Conservation (phyloP, 2,329 filamentous ascomycete species). For the Domatiomyces catenatus region DNA sequence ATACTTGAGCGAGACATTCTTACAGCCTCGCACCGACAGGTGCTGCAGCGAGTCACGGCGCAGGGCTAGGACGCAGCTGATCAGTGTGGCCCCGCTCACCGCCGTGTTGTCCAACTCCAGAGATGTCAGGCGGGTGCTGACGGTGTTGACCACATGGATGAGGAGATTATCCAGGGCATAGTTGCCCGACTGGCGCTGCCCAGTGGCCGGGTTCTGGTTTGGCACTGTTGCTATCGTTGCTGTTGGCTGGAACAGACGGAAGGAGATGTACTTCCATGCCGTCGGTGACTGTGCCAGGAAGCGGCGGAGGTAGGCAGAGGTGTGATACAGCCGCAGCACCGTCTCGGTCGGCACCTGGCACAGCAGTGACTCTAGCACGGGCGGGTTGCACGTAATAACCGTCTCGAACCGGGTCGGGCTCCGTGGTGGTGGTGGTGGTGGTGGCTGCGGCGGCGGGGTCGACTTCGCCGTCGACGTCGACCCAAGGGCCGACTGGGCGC, state of each 20-base stretch:
- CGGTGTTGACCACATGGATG: conserved; percentile 40
- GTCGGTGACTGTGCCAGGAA: conserved; percentile 43
- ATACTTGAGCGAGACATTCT: conserved; percentile 50
- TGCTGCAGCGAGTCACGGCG: conserved; percentile 41
- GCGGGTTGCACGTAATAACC: conserved; percentile 27
- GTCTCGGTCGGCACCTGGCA: conserved; percentile 41
- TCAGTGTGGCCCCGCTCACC: conserved; percentile 42
- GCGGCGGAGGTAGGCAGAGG: conserved; percentile 38
- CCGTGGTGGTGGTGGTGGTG: too few species aligned
- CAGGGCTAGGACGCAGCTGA: conserved; percentile 38
- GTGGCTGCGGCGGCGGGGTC: too few species aligned
- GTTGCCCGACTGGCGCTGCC: conserved; percentile 37
- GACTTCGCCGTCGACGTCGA: neutral
- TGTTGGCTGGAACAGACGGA: conserved; percentile 34
- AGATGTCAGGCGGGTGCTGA: conserved; percentile 40
- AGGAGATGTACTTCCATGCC: conserved; percentile 46
- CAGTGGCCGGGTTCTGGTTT: conserved; percentile 13
- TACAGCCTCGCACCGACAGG: conserved; percentile 46
- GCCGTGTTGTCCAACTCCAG: conserved; percentile 47
- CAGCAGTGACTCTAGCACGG: conserved; percentile 43
- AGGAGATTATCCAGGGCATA: conserved; percentile 45
- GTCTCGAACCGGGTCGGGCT: neutral
- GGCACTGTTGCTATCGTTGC: conserved; percentile 20
- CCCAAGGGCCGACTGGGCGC: neutral
- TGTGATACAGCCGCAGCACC: conserved; percentile 44